phyloP scores from a whole-genome alignment of 441 rosid species.

The California macrophylla region DNA sequence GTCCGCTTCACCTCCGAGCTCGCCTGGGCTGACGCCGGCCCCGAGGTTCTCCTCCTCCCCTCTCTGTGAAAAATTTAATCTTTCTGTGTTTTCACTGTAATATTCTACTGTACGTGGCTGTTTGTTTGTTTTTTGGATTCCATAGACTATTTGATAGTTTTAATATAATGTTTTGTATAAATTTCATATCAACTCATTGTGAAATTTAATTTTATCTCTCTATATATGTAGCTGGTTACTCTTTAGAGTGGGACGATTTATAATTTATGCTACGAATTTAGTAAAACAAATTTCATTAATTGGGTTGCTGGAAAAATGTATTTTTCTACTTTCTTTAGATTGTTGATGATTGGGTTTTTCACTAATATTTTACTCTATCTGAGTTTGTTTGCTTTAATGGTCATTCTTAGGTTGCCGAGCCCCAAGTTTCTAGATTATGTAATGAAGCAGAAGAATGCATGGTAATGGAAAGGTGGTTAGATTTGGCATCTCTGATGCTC shows the following conservation, averaged over 20 bases:
- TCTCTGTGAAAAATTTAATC: no score
- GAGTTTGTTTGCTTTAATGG: neutral
- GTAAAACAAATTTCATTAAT: no score
- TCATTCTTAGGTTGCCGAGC: constrained; percentile 51
- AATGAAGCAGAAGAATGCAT: constrained; percentile 72
- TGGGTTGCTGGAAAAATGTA: neutral
- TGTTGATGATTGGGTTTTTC: neutral
- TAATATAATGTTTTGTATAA: no score
- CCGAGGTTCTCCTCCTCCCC: constrained; percentile 42
- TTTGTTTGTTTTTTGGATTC: no score
- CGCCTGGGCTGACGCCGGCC: constrained; percentile 97
- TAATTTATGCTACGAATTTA: no score
- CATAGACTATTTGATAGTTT: no score
- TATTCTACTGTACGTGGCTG: no score
- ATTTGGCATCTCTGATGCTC: constrained; percentile 72
- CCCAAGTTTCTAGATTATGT: constrained; percentile 69
- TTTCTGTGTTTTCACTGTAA: no score
- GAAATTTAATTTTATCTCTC: no score
- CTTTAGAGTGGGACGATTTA: no score
- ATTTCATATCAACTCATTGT: no score
- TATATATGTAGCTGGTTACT: no score
- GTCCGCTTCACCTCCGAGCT: constrained; percentile 88
- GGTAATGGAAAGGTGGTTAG: constrained; percentile 56
- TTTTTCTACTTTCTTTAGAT: neutral
- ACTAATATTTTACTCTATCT: neutral